Base-by-base conservation (phyloP, 805 yeast species). In the Yamadazyma akitaensis region DNA sequence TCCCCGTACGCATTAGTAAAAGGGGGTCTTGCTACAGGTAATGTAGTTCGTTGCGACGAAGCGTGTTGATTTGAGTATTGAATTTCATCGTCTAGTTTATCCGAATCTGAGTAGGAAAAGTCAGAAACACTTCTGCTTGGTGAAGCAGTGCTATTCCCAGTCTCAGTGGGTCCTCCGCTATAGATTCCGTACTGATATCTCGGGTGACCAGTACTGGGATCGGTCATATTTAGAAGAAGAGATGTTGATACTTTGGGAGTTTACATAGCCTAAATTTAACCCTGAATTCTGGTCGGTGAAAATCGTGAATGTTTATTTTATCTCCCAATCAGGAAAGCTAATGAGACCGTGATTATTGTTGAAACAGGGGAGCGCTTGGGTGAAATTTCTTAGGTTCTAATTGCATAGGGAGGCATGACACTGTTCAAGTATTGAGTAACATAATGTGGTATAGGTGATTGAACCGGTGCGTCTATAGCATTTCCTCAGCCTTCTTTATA, bases 51-150 rank as follows among this genome's bases (percentile, higher is more conserved):
- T 10, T 33, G 19, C 14, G 33, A 13, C 33, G 9, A 8, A 5
- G 19, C 4, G 10, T 33, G 11, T 10, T 33, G 21, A 16, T 8
- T 34, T 43, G 37, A 33, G n/a, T 3, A 14, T 10, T 14, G 37
- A 19, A 9, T n/a, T 4, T 33, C 37, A 3, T 14, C 18, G 10
- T 36, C 39, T 18, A 14, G 41, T 16, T 38, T 38, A 8, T 48
- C 54, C 1, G 51, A 47, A 12, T 40, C 50, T 13, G 44, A 40
- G 30, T 51, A 51, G 5, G 55, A 51, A 39, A 51, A 51, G 30
- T 51, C 55, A 18, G 34, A 21, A 13, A 17, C 37, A 17, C 28
- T 34, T 13, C 32, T 33, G 12, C 8, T 5, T 3, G 37, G 37
- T n/a, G 19, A 14, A 16, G 37, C 19, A 17, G 17, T 33, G 32